Evolutionary conservation across 768 basidiomycete species (phyloP), one percentile per base, ranked within the genome.

Genomic region (Hortiboletus flavorubellus): DNA sequence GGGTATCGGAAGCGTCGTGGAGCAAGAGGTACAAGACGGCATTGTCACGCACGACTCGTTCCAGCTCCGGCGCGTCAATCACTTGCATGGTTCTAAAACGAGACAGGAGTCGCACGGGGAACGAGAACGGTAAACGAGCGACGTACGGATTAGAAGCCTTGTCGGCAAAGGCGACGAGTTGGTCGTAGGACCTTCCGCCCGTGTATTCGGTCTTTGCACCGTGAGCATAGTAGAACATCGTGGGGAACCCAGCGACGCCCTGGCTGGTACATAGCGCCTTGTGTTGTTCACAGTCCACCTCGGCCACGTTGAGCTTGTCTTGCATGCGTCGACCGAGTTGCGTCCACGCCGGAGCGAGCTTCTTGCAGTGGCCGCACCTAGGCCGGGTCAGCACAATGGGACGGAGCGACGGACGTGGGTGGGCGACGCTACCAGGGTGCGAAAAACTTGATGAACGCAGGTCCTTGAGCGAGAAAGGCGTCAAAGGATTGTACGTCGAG

Each of bases 351-450:
- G 86, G 93, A 1, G 91, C 91, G 2, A 98, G 79, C 66, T 91
- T 91, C 75, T 97, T 95, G 80, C 96, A 99, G 72, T 98, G 95
- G 5, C 91, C 91, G 68, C 95, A 98, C 91, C 82, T 82, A 38
- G 2, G 12, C 14, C 6, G 4, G 1, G 16, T 59, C 6, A 62
- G 49, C 42, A 29, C 15, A 5, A 21, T 9, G 29, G 37, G 11
- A 30, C 0, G 26, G 9, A 16, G 2, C 9, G 35, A n/a, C 4
- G 31, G 33, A 42, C 6, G 26, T 18, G 7, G 26, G 26, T 8
- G 34, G 34, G 34, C 34, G 14, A 23, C 66, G 69, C 33, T 64
- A 84, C 88, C 95, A 98, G 0, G 95, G 95, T 0, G 94, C 96
- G 68, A 81, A 98, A 76, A 91, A 98, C 67, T 89, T 87, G 68